Percentiles rank a stretch among this genome's conserved stretches.
phyloP scores from a whole-genome alignment of 2,329 filamentous ascomycete species.

The Aspergillus ochraceoroseus region DNA sequence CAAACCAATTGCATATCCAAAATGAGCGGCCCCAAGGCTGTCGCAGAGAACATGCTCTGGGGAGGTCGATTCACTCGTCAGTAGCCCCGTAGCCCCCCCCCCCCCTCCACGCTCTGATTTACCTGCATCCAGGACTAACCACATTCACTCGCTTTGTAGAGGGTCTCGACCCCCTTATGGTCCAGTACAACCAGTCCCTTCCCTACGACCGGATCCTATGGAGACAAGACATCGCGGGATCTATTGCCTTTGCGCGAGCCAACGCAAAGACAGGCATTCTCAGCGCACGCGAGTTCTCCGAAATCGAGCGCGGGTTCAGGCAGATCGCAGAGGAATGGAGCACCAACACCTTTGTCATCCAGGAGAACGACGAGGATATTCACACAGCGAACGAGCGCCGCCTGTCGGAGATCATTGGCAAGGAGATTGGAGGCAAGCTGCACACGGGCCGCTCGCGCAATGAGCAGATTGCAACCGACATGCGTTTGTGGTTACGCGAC shows the following conservation, averaged over 20 bases:
- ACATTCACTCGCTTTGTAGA: constrained; percentile 46
- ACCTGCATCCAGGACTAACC: constrained; percentile 22
- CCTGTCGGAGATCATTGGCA: constrained; percentile 78
- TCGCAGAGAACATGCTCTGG: constrained; percentile 54
- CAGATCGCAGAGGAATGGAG: constrained; percentile 49
- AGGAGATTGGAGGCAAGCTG: constrained; percentile 77
- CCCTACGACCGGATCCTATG: constrained; percentile 74
- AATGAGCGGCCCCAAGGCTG: constrained; percentile 37
- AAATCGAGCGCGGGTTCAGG: constrained; percentile 67
- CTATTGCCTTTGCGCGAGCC: constrained; percentile 74
- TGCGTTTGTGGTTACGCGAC: constrained; percentile 82
- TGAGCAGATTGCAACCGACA: constrained; percentile 84
- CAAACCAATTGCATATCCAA: constrained; percentile 16
- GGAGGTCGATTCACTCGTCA: constrained; percentile 58
- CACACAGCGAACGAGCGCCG: constrained; percentile 69
- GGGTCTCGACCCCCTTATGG: constrained; percentile 79
- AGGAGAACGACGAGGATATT: constrained; percentile 53
- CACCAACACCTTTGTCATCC: constrained; percentile 34
- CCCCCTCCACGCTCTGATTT: constrained; percentile 15
- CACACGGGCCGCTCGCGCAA: constrained; percentile 85
- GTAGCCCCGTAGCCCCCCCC: constrained; percentile 14
- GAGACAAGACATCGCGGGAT: constrained; percentile 73
- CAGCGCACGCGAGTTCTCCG: constrained; percentile 63
- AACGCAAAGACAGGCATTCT: constrained; percentile 73
- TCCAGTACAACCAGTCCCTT: constrained; percentile 76